Conservation (phyloP, 192 early-diverging fungal species). For the Backusella tarrabulga region DNA sequence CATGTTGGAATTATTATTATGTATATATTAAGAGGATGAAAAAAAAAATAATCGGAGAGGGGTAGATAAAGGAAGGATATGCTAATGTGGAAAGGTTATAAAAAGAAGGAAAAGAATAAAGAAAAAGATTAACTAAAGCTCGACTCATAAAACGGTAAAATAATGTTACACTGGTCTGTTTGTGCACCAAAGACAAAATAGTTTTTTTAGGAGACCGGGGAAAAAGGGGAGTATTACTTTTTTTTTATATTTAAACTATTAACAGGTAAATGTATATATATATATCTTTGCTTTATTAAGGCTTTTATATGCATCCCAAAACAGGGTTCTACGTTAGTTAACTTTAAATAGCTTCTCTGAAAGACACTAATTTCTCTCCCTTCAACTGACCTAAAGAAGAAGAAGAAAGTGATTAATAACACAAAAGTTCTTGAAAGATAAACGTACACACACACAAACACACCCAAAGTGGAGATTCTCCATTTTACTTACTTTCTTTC, state of each 20-base stretch:
- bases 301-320: background rate
- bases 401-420: background rate
- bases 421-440: background rate
- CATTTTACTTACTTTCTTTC: constrained; percentile 57
- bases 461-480: background rate
- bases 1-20: background rate
- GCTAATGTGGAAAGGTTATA: background rate
- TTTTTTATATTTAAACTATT: background rate
- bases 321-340: constrained; percentile 7
- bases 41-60: background rate
- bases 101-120: constrained; percentile 17
- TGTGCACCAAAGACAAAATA: constrained; percentile 8
- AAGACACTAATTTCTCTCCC: constrained; percentile 34
- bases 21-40: background rate
- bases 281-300: background rate
- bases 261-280: background rate
- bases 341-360: constrained; percentile 27
- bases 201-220: background rate
- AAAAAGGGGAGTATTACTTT: background rate
- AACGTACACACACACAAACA: background rate
- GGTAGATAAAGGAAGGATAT: background rate
- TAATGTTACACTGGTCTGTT: constrained; percentile 13
- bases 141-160: constrained; percentile 1
- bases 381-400: constrained; percentile 29
- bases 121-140: background rate